A percentile compares a stretch with the other conserved stretches of the same genome.
Conservation (phyloP, 345 rosid genomes). For the Eutrema heterophyllum region DNA sequence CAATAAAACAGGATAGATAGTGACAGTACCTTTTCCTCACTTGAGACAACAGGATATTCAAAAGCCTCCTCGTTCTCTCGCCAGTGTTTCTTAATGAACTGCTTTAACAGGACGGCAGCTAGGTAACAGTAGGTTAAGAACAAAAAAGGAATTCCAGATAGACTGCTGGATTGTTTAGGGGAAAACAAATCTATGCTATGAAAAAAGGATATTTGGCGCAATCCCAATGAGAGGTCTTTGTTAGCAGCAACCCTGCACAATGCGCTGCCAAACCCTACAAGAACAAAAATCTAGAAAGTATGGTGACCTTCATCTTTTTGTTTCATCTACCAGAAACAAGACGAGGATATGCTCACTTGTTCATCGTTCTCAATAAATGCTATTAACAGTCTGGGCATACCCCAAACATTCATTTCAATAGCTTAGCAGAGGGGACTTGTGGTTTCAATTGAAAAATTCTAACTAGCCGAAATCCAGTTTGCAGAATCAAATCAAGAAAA, state of each 20-base stretch:
- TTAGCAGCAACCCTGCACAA: conserved; percentile 74
- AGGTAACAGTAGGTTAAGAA: conserved; percentile 63
- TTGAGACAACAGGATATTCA: conserved; percentile 67
- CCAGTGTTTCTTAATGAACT: conserved; percentile 87
- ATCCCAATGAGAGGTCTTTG: conserved; percentile 63
- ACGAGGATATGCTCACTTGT: background rate
- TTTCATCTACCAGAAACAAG: background rate
- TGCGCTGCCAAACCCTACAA: conserved; percentile 79
- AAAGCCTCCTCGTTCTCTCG: conserved; percentile 77
- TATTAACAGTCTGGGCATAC: background rate
- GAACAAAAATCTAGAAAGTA: background rate
- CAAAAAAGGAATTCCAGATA: background rate
- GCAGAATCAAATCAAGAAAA: background rate
- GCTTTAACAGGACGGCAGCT: conserved; percentile 92
- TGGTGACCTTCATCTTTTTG: background rate
- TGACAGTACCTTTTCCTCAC: conserved; percentile 62
- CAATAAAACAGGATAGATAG: background rate
- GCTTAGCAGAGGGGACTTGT: background rate
- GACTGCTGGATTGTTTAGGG: background rate
- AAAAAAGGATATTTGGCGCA: conserved; percentile 91
- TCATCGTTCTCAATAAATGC: background rate
- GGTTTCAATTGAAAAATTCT: background rate
- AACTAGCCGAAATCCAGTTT: background rate
- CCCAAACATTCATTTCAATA: background rate
- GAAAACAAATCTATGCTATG: background rate